Base-by-base conservation (phyloP, 1,284 basidiomycete genomes). In the Ceratobasidium sp. region DNA sequence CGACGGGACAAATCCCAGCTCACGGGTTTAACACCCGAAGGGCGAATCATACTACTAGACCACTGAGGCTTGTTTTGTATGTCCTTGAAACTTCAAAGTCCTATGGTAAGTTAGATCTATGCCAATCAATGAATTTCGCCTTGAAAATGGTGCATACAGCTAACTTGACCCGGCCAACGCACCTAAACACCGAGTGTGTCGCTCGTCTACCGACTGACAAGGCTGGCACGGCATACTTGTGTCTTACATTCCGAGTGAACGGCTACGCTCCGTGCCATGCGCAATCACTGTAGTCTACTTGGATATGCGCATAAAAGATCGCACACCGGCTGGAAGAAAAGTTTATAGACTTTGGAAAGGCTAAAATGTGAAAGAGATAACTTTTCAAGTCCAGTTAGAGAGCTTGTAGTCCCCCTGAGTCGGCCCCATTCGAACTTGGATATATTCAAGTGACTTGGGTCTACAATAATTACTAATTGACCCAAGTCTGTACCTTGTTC, bases 31-130 rank as follows among this genome's bases (percentile, higher is more conserved):
- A 56, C 2, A 54, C 54, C 54, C 54, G 54, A 56, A 56, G 54
- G 54, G 48, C 48, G 48, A 51, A 51, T 51, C 48, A 51, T 51
- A 51, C 48, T 51, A 51, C 48, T 51, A 51, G 58, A 60, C 58
- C 58, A 60, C 36, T 60, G 58, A 60, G 58, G 58, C 58, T 40
- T 60, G 33, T 16, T 54, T 54, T 4, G 42, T 44, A 9, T n/a
- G 16, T 44, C 14, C 42, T n/a, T 44, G 14, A 16, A 16, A 14
- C 18, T 12, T 16, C 14, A 44, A n/a, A 14, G 42, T 16, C 16
- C 42, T n/a, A 16, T n/a, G 5, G 14, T 0, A 14, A 5, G 42
- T 14, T 16, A 16, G 14, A 16, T 16, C 16, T 44, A 44, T 14
- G 42, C 42, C 16, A 44, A 14, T 16, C 18, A n/a, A 44, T 9